phyloP scores from a whole-genome alignment of 371 early-diverging fungal genomes.

The Blastocladiella emersonii region DNA sequence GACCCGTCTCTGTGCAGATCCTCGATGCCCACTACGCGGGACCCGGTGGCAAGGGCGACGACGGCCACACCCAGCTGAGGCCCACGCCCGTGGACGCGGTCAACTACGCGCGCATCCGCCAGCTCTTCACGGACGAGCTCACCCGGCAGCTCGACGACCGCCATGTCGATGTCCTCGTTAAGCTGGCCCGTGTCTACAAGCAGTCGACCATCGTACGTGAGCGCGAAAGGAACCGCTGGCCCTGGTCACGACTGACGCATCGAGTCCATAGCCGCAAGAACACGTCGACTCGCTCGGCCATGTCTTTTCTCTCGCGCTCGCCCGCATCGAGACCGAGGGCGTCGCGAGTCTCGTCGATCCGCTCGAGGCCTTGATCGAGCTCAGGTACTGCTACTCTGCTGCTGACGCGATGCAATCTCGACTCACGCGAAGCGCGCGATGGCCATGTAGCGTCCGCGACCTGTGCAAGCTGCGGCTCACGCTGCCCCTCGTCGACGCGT shows the following conservation, averaged over 20 bases:
- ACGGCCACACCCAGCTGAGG: too few species aligned
- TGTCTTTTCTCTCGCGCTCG: neutral
- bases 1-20: too few species aligned
- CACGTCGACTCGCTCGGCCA: neutral
- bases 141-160: neutral
- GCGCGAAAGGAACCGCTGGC: neutral
- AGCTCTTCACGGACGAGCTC: neutral
- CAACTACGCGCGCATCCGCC: neutral
- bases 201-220: neutral
- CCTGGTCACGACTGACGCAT: neutral
- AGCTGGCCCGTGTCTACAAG: neutral
- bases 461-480: neutral
- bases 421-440: neutral
- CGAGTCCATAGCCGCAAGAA: neutral
- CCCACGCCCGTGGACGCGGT: neutral
- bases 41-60: too few species aligned
- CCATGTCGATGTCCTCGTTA: neutral
- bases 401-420: neutral
- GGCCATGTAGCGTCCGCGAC: neutral
- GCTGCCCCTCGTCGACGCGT: too few species aligned
- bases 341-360: neutral
- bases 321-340: neutral
- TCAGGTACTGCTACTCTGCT: neutral
- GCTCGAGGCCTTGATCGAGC: neutral
- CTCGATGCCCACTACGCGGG: too few species aligned